Conservation (phyloP, 352 stramenopile genomes). For the Phytophthora chlamydospora region DNA sequence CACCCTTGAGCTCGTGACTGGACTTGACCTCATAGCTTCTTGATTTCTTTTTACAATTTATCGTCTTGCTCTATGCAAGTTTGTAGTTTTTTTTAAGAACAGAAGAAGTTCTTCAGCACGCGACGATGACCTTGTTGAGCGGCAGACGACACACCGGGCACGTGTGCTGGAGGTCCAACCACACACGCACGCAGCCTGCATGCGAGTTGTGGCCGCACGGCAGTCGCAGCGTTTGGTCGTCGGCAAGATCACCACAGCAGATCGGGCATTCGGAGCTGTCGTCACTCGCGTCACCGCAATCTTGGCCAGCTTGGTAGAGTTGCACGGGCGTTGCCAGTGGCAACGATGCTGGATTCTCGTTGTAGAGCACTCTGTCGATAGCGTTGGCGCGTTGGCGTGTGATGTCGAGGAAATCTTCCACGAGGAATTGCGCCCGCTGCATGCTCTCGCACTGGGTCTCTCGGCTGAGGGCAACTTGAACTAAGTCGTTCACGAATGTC, state of each 20-base stretch:
- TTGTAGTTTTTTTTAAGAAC: too few relatives aligned
- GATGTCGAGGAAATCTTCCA: constrained; percentile 69
- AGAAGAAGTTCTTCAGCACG: constrained; percentile 1
- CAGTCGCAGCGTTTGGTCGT: constrained; percentile 54
- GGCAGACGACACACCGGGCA: constrained; percentile 71
- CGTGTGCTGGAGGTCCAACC: constrained; percentile 70
- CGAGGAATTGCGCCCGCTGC: constrained; percentile 32
- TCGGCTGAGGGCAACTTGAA: constrained; percentile 41
- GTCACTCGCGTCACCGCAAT: constrained; percentile 28
- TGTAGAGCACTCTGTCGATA: constrained; percentile 32
- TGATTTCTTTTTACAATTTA: too few relatives aligned
- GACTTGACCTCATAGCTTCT: too few relatives aligned
- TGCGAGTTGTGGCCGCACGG: constrained; percentile 75
- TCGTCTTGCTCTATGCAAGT: too few relatives aligned
- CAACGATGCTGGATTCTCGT: constrained; percentile 20
- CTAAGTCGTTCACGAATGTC: constrained; percentile 68
- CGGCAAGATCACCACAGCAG: constrained; percentile 55
- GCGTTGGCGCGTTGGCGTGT: constrained; percentile 32
- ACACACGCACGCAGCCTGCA: constrained; percentile 65
- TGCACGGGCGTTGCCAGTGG: constrained; percentile 16
- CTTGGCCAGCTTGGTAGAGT: constrained; percentile 8
- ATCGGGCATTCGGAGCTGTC: constrained; percentile 70
- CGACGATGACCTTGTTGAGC: constrained; percentile 17
- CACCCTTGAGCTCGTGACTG: too few relatives aligned
- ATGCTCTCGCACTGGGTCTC: constrained; percentile 53